Percentiles rank a stretch among this genome's conserved stretches.
Conservation (phyloP, 2,329 filamentous ascomycete genomes). For the Aspergillus costaricaensis region DNA sequence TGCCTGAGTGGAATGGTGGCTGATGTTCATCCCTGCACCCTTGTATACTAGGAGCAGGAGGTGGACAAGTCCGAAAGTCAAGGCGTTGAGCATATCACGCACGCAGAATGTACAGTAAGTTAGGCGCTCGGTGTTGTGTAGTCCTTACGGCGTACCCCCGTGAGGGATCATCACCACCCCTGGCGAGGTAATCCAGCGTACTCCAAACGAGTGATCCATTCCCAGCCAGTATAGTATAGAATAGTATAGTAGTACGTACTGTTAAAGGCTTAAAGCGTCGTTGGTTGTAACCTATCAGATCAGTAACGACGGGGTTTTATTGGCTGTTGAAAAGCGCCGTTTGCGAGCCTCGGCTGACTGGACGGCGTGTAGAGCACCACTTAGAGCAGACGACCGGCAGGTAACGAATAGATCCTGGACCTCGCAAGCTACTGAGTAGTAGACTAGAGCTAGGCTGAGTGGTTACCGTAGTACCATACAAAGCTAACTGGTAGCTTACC, state of each 20-base stretch:
- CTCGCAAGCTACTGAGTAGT: too few relatives aligned
- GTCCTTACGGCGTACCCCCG: neutral
- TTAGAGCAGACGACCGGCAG: neutral
- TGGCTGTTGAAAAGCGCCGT: neutral
- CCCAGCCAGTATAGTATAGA: neutral
- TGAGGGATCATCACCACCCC: neutral
- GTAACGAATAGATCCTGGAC: too few relatives aligned
- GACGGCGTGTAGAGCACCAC: conserved; percentile 1
- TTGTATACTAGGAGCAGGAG: neutral
- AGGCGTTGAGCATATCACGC: neutral
- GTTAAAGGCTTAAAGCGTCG: neutral
- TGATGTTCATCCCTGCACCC: neutral
- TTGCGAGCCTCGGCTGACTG: neutral
- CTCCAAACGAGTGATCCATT: neutral
- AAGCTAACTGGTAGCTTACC: conserved; percentile 8
- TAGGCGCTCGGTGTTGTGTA: neutral
- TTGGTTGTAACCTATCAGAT: neutral
- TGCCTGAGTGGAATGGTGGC: neutral
- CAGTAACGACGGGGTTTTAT: neutral
- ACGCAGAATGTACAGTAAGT: too few relatives aligned
- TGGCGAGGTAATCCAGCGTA: neutral
- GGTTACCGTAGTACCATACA: conserved; percentile 1
- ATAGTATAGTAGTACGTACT: neutral
- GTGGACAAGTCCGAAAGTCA: neutral
- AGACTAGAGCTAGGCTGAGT: neutral